A percentile compares a stretch with the other conserved stretches of the same genome.
Conservation (phyloP, 768 basidiomycete genomes). For the Strobilomyces dryophilus region DNA sequence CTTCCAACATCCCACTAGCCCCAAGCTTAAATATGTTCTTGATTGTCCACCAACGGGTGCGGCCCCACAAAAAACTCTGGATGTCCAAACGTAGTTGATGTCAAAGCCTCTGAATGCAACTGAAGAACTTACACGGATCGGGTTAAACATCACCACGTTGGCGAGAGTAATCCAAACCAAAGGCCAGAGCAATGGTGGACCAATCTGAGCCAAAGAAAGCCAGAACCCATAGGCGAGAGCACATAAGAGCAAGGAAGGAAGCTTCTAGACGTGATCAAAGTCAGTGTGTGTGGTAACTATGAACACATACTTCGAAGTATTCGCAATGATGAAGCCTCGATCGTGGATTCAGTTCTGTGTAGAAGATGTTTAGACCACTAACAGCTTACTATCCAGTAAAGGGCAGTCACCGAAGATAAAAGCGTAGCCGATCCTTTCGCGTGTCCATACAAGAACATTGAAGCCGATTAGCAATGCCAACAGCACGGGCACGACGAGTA, state of each 20-base stretch:
- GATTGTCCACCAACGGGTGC: constrained; percentile 73
- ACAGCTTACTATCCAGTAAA: not conserved
- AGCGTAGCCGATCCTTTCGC: constrained; percentile 80
- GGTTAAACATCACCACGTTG: constrained; percentile 62
- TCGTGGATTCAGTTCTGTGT: constrained; percentile 61
- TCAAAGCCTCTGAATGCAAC: not conserved
- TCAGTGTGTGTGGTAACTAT: not conserved
- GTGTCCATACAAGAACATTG: constrained; percentile 76
- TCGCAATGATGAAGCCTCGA: constrained; percentile 74
- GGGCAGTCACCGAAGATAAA: constrained; percentile 73
- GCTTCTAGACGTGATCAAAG: constrained; percentile 36
- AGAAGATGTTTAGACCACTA: not conserved
- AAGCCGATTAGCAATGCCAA: constrained; percentile 75
- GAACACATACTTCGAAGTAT: constrained; percentile 57
- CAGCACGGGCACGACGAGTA: constrained; percentile 68
- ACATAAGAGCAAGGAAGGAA: constrained; percentile 73
- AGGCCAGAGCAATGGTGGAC: constrained; percentile 73
- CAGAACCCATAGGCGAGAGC: constrained; percentile 78
- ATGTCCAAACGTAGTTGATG: constrained; percentile 27
- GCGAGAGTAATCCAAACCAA: constrained; percentile 74
- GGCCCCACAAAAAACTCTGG: constrained; percentile 35
- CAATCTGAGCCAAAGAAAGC: constrained; percentile 72
- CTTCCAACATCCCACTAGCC: constrained; percentile 61
- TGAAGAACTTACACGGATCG: constrained; percentile 50
- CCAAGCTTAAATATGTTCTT: constrained; percentile 59